Percentiles rank a stretch among this genome's conserved stretches.
Evolutionary conservation across 345 rosid genomes (phyloP).

Genomic region (Dipteronia sinensis): DNA sequence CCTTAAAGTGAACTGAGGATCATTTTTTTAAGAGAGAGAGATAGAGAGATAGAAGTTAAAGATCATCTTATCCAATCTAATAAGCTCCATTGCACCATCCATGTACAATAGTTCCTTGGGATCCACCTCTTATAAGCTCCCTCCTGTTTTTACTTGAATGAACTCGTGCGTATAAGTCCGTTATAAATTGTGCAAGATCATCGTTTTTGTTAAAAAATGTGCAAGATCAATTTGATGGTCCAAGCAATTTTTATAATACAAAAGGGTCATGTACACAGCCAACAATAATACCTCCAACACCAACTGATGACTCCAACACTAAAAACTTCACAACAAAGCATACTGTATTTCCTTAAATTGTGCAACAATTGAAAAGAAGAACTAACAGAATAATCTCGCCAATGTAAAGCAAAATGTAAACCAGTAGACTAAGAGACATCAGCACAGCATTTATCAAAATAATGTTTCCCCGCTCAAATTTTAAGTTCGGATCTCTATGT

Average conservation of each 20-base stretch:
- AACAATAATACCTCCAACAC: neutral
- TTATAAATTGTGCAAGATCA: neutral
- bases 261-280: neutral
- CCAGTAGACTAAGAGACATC: neutral
- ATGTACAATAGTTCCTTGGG: neutral
- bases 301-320: neutral
- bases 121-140: neutral
- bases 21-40: too few relatives aligned
- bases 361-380: neutral
- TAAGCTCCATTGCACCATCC: neutral
- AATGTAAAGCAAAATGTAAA: neutral
- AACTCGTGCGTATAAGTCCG: neutral
- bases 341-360: neutral
- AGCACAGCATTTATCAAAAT: neutral
- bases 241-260: neutral
- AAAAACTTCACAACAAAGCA: neutral
- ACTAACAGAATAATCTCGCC: neutral
- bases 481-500: neutral
- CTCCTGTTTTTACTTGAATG: neutral
- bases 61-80: neutral
- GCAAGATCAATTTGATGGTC: neutral
- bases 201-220: neutral
- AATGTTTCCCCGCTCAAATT: neutral
- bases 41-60: neutral
- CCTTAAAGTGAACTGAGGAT: neutral